phyloP scores from a whole-genome alignment of 2,329 filamentous ascomycete genomes.

The Epichloe typhina region DNA sequence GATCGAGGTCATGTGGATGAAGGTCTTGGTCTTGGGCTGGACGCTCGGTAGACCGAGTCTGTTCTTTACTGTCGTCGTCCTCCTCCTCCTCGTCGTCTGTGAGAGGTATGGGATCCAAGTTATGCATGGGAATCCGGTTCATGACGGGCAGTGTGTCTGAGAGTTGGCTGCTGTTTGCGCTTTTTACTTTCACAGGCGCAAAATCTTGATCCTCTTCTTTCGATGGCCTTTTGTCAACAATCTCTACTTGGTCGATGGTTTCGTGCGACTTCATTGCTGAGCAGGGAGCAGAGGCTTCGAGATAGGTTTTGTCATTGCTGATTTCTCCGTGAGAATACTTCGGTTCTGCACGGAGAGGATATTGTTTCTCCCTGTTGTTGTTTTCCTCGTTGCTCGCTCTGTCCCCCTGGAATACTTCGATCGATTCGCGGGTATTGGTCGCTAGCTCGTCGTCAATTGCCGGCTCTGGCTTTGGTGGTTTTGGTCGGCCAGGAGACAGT shows the following conservation, averaged over 20 bases:
- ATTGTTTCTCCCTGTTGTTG: too few species aligned
- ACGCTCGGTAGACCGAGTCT: too few species aligned
- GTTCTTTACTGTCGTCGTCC: not conserved
- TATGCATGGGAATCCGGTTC: conserved; percentile 16
- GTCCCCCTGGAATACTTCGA: not conserved
- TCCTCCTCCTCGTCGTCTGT: not conserved
- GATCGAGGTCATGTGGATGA: conserved; percentile 11
- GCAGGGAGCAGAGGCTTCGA: not conserved
- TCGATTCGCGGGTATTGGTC: too few species aligned
- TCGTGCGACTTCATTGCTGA: not conserved
- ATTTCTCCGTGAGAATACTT: not conserved
- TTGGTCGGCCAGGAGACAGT: conserved; percentile 61
- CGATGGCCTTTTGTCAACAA: not conserved
- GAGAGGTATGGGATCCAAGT: conserved; percentile 28
- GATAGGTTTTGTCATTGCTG: not conserved
- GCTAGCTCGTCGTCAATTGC: not conserved
- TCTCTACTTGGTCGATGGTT: not conserved
- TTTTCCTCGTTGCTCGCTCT: not conserved
- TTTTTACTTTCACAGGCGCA: not conserved
- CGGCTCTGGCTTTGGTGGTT: conserved; percentile 19
- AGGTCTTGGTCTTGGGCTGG: not conserved
- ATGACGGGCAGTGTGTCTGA: conserved; percentile 2
- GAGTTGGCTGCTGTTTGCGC: not conserved
- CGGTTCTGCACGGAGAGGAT: not conserved
- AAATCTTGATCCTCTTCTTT: not conserved